A percentile compares a stretch with the other conserved stretches of the same genome.
phyloP scores from a whole-genome alignment of 2,329 filamentous ascomycete genomes.

The Cercospora citrullina region DNA sequence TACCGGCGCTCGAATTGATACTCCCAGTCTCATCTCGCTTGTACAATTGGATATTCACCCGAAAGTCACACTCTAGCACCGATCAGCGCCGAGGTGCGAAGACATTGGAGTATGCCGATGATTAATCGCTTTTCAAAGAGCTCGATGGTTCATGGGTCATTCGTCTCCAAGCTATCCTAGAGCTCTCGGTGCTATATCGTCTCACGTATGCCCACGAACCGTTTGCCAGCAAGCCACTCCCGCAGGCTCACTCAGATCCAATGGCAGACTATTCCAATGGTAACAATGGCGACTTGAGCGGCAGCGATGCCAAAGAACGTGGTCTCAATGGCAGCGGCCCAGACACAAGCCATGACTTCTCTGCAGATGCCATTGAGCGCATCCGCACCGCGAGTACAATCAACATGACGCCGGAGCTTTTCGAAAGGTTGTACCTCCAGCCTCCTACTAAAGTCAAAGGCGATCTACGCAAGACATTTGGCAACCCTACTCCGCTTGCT shows the following conservation, averaged over 20 bases:
- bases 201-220: not conserved
- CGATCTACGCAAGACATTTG: slow-evolving; percentile 34
- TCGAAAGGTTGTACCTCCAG: slow-evolving; percentile 29
- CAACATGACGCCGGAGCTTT: slow-evolving; percentile 36
- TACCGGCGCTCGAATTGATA: not conserved
- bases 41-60: not conserved
- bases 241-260: not conserved
- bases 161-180: not conserved
- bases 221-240: not conserved
- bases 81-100: not conserved
- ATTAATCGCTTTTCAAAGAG: not conserved
- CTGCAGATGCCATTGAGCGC: not conserved
- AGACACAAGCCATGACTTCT: not conserved
- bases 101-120: not conserved
- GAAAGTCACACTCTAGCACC: not conserved
- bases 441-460: slow-evolving; percentile 24
- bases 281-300: not conserved
- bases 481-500: slow-evolving; percentile 28
- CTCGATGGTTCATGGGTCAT: not conserved
- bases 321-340: not conserved
- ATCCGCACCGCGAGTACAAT: slow-evolving; percentile 55
- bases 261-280: not conserved
- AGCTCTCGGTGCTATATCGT: not conserved
- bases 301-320: not conserved
- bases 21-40: not conserved